Conservation (phyloP, 2,329 filamentous ascomycete species). For the Helotiales sp. region DNA sequence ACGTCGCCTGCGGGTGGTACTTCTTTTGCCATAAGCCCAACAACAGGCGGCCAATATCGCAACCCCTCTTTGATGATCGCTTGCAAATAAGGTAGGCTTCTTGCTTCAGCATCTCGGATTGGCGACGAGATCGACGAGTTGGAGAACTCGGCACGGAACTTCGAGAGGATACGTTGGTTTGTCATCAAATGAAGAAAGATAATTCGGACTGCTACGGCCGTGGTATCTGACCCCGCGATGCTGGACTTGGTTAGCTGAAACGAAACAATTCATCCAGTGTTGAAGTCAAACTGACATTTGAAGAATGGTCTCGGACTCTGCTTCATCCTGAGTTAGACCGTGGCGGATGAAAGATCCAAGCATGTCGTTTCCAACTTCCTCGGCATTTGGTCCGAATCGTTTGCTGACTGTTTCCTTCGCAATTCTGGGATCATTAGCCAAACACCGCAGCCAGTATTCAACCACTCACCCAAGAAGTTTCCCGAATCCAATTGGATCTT, state of each 20-base stretch:
- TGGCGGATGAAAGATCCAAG: conserved; percentile 50
- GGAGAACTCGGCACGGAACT: conserved; percentile 51
- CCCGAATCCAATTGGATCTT: conserved; percentile 46
- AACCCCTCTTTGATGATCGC: conserved; percentile 55
- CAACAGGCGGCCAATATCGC: conserved; percentile 51
- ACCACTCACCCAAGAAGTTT: conserved; percentile 49
- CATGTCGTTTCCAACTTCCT: conserved; percentile 52
- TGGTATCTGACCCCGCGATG: conserved; percentile 53
- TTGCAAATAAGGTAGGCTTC: conserved; percentile 52
- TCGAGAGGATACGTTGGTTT: conserved; percentile 51
- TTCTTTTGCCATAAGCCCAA: conserved; percentile 35
- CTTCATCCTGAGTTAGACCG: conserved; percentile 20
- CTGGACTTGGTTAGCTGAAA: background rate
- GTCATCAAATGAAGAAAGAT: conserved; percentile 58
- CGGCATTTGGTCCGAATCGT: conserved; percentile 49
- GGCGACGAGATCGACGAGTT: conserved; percentile 35
- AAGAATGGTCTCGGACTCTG: conserved; percentile 17
- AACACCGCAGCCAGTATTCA: too few relatives aligned
- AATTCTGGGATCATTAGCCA: background rate
- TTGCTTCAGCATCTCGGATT: conserved; percentile 45
- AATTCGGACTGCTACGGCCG: conserved; percentile 57
- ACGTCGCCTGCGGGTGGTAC: conserved; percentile 26
- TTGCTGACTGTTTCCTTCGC: conserved; percentile 52
- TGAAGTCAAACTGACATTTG: conserved; percentile 9
- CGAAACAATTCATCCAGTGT: background rate